A percentile compares a stretch with the other conserved stretches of the same genome.
Evolutionary conservation across 345 rosid genomes (phyloP).

Genomic region (Cardamine occulta): DNA sequence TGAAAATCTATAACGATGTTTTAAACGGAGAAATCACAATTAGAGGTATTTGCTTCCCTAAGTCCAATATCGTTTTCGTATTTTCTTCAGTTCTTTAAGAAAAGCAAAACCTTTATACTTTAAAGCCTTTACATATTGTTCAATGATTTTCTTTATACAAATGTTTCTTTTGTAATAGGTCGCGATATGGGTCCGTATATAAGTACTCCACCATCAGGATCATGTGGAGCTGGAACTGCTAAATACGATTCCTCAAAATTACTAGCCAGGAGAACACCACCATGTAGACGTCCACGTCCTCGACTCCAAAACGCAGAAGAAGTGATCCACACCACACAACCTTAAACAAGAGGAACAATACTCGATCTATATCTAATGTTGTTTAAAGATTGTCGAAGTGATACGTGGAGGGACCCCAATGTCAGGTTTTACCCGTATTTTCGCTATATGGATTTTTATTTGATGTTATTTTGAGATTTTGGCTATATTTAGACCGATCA

Average conservation of each 20-base stretch:
- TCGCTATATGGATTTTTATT: background rate
- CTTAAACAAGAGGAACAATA: slow-evolving; percentile 16
- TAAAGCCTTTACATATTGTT: too few relatives aligned
- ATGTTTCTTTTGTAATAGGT: slow-evolving; percentile 9
- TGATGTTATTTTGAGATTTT: background rate
- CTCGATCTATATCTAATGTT: background rate
- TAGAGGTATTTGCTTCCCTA: too few relatives aligned
- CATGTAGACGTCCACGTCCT: slow-evolving; percentile 25
- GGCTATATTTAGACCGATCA: background rate
- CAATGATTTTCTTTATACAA: too few relatives aligned
- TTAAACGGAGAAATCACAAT: too few relatives aligned
- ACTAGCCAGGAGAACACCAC: slow-evolving; percentile 21
- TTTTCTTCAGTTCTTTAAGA: too few relatives aligned
- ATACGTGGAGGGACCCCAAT: too few relatives aligned
- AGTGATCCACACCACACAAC: background rate
- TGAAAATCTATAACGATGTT: too few relatives aligned
- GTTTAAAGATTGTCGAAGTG: background rate
- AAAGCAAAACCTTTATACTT: too few relatives aligned
- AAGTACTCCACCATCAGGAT: slow-evolving; percentile 32
- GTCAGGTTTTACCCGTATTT: background rate
- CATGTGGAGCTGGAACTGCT: slow-evolving; percentile 25
- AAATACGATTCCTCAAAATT: slow-evolving; percentile 1
- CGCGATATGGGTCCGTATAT: slow-evolving; percentile 19
- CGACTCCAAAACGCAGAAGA: slow-evolving; percentile 9
- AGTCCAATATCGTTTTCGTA: too few relatives aligned